Conservation (phyloP, 305 asterid genomes). For the Fraxinus sp. region DNA sequence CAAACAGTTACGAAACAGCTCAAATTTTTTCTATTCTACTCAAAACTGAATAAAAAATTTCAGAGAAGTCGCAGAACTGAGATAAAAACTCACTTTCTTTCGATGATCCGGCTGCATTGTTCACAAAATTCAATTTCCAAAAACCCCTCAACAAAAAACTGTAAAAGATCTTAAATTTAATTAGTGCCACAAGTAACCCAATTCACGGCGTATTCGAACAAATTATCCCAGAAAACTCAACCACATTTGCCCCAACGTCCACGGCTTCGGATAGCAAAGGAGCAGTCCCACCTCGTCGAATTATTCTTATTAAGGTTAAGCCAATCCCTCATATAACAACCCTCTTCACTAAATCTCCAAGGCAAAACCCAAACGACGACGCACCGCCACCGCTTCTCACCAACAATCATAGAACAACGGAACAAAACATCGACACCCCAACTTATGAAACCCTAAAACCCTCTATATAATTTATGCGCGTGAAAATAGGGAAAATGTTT, state of each 20-base stretch:
- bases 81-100: slow-evolving; percentile 55
- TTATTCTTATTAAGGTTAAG: slow-evolving; percentile 33
- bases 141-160: slow-evolving; percentile 24
- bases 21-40: background rate
- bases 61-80: background rate
- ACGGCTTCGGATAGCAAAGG: slow-evolving; percentile 58
- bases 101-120: slow-evolving; percentile 79
- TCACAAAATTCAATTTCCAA: slow-evolving; percentile 16
- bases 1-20: background rate
- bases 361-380: slow-evolving; percentile 14
- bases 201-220: background rate
- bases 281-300: slow-evolving; percentile 60
- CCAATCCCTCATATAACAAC: slow-evolving; percentile 53
- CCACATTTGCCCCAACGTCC: slow-evolving; percentile 86
- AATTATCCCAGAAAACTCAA: slow-evolving; percentile 31
- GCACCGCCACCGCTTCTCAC: slow-evolving; percentile 23
- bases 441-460: slow-evolving; percentile 23
- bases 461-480: background rate
- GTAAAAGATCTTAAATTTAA: slow-evolving; percentile 10
- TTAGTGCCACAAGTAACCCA: slow-evolving; percentile 19
- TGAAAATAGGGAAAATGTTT: slow-evolving; percentile 31
- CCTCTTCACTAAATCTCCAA: slow-evolving; percentile 27
- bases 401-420: slow-evolving; percentile 44
- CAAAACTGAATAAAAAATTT: slow-evolving; percentile 5
- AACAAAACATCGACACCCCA: slow-evolving; percentile 18